Evolutionary conservation across 163 green algal genomes (phyloP), one percentile per base, ranked within the genome.

Genomic region (Prototheca wickerhamii): DNA sequence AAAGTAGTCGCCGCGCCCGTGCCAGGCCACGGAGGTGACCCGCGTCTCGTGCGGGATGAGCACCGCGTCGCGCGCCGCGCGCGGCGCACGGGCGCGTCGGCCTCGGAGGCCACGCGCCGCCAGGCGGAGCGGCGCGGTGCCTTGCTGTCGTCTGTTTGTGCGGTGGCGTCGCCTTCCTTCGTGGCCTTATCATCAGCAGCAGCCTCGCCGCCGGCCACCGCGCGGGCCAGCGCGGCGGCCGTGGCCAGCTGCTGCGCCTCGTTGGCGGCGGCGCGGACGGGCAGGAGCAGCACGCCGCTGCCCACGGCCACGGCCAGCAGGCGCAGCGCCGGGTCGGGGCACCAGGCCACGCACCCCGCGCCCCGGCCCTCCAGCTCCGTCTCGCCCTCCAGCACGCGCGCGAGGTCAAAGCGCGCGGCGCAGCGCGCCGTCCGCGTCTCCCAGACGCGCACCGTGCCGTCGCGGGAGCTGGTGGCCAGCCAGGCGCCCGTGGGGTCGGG

Each of bases 1-100:
- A 64, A 98, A 94, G 78, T 98, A 98, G 73, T 98, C 91, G 1
- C 92, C 91, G 2, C 86, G 74, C 12, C 59, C 74, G 66, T 98
- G 91, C 92, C 92, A 98, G 4, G 86, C 75, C 6, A 96, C 56
- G 4, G 81, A 63, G 26, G 37, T 43, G 15, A 53, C 28, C n/a
- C n/a, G 29, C 17, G 5, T 26, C 23, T 7, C 37, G 58, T 53
- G 40, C 26, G 35, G 29, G 35, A 40, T 50, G 51, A 67, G 46
- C 4, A 63, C 20, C 37, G 21, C 49, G 3, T 31, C 33, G n/a
- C 60, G 40, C 25, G 34, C 31, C 26, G 28, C 34, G 37, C n/a
- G n/a, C n/a, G n/a, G n/a, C n/a, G n/a, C n/a, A n/a, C n/a, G n/a
- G n/a, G 33, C 29, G 43, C 59, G 49, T 21, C 34, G 2, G 6